Evolutionary conservation across 495 filamentous ascomycete species (phyloP), one percentile per base, ranked within the genome.

Genomic region (Talaromyces stipitatus): DNA sequence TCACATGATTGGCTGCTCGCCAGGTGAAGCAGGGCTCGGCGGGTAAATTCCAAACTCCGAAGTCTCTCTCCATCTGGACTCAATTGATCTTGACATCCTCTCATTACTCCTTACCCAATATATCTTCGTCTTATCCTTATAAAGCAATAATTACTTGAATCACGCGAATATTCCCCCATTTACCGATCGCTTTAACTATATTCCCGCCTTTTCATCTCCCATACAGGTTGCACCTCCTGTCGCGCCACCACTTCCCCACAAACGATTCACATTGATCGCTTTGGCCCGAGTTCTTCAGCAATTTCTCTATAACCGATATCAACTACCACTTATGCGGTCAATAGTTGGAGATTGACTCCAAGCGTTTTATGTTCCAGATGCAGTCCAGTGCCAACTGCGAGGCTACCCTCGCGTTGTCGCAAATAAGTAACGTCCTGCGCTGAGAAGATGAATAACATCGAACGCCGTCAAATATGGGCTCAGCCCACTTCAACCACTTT

Each of bases 381-480:
- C 54, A 30, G 36, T 29, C 22, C 22, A 41, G 22, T 45, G 24
- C 11, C 27, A 27, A 55, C 26, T 55, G 54, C 54, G 54, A 55
- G 54, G 54, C 32, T 11, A 14, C 18, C 54, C 54, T 55, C 54
- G 54, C 54, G 27, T 20, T 30, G 24, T 30, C 20, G 24, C 14
- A 30, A 28, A 5, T 11, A 10, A 51, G 10, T 30, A 30, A 14
- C 4, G 36, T 28, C 24, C 16, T 18, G 24, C 24, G 54, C 51
- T 38, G 33, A 27, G 12, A 55, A 55, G 18, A 55, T 55, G 54
- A 36, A 43, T 28, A n/a, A n/a, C n/a, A 18, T 55, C 24, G 54
- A 52, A 41, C 27, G 56, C 58, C 78, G 78, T 65, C 77, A 81
- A 64, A 78, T 81, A 52, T 81, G 77, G 77, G 78, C 73, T 52